Evolutionary conservation across 2,329 filamentous ascomycete species (phyloP).

Genomic region (Knufia fluminis): DNA sequence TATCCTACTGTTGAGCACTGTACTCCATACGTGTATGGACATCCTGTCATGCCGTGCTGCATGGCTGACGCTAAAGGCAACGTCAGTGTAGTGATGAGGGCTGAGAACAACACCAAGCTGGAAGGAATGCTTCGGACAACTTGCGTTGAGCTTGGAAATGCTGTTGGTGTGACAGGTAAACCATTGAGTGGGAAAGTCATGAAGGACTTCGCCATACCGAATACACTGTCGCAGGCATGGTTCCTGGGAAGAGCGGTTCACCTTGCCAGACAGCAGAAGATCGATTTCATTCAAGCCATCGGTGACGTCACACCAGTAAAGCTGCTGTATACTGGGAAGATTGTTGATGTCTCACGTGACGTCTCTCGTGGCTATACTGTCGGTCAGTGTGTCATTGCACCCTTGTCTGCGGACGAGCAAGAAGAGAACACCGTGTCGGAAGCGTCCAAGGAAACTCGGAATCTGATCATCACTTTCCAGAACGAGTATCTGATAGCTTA

Average conservation of each 20-base stretch:
- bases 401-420: conserved; percentile 22
- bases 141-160: conserved; percentile 25
- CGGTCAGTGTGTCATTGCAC: conserved; percentile 26
- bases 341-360: conserved; percentile 35
- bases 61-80: conserved; percentile 37
- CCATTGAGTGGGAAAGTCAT: conserved; percentile 22
- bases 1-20: conserved; percentile 40
- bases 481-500: conserved; percentile 27
- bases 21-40: conserved; percentile 35
- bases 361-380: conserved; percentile 33
- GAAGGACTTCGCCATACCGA: conserved; percentile 24
- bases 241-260: conserved; percentile 26
- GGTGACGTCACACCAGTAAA: conserved; percentile 26
- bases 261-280: conserved; percentile 23
- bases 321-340: conserved; percentile 38
- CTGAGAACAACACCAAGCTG: conserved; percentile 23
- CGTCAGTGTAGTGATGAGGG: conserved; percentile 24
- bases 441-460: conserved; percentile 5
- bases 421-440: conserved; percentile 22
- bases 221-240: conserved; percentile 27
- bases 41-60: conserved; percentile 32
- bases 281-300: conserved; percentile 34
- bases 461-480: conserved; percentile 24
- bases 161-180: conserved; percentile 18
- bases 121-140: conserved; percentile 24